Conservation (phyloP, 352 stramenopile genomes). For the Phytopythium ostracodes region DNA sequence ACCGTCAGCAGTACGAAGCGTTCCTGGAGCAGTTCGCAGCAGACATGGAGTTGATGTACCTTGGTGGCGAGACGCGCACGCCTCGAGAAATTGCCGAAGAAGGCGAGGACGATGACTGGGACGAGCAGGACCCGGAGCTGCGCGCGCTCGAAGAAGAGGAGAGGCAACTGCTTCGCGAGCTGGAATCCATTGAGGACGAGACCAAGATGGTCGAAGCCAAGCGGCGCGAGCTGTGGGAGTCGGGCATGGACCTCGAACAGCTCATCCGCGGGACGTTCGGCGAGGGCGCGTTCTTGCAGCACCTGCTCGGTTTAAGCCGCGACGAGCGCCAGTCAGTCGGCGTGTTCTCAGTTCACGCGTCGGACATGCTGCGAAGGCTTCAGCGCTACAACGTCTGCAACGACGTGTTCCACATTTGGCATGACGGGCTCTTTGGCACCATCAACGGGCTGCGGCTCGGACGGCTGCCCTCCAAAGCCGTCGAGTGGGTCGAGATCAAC, state of each 20-base stretch:
- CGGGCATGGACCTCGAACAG: conserved; percentile 62
- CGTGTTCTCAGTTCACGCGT: conserved; percentile 77
- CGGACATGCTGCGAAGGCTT: conserved; percentile 70
- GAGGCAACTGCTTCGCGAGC: conserved; percentile 37
- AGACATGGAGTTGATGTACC: conserved; percentile 1
- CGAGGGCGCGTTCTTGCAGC: conserved; percentile 74
- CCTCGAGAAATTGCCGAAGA: conserved; percentile 6
- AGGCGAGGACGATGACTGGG: conserved; percentile 28
- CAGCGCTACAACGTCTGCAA: conserved; percentile 89
- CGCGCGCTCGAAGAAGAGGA: conserved; percentile 64
- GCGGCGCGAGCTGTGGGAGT: conserved; percentile 69
- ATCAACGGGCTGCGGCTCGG: conserved; percentile 88
- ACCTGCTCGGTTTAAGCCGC: conserved; percentile 62
- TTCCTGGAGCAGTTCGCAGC: conserved; percentile 47
- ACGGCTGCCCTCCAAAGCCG: conserved; percentile 68
- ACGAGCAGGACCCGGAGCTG: conserved; percentile 42
- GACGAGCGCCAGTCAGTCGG: conserved; percentile 74
- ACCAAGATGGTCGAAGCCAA: conserved; percentile 47
- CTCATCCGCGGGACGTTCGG: conserved; percentile 68
- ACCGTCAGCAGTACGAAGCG: conserved; percentile 47
- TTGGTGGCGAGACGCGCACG: background rate
- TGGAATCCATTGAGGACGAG: conserved; percentile 57
- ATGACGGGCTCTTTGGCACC: conserved; percentile 84
- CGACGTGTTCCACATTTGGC: conserved; percentile 91
- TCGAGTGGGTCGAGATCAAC: conserved; percentile 91